Percentiles rank a stretch among this genome's conserved stretches.
phyloP scores from a whole-genome alignment of 805 yeast species.

The Barnettozyma californica region DNA sequence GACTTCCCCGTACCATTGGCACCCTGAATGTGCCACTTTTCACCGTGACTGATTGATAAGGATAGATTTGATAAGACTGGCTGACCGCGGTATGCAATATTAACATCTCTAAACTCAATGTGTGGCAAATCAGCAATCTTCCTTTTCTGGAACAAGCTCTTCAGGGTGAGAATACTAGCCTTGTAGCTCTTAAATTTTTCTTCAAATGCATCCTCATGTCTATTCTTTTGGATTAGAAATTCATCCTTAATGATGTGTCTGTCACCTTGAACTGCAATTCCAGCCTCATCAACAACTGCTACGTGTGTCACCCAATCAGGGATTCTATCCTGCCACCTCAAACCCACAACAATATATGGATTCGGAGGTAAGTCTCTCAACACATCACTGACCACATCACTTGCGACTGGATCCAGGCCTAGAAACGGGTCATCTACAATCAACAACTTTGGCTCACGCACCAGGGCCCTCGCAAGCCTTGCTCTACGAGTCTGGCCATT shows the following conservation, averaged over 20 bases:
- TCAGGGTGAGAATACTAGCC: constrained; percentile 17
- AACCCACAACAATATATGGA: constrained; percentile 65
- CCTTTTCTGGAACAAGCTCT: constrained; percentile 15
- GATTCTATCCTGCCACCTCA: constrained; percentile 66
- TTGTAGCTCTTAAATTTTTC: constrained; percentile 11
- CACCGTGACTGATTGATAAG: constrained; percentile 67
- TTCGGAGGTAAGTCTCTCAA: constrained; percentile 38
- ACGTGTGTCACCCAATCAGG: constrained; percentile 80
- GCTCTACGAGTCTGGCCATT: constrained; percentile 95
- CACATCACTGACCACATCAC: constrained; percentile 51
- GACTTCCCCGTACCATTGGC: constrained; percentile 93
- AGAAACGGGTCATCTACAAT: constrained; percentile 88
- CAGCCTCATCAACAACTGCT: constrained; percentile 53
- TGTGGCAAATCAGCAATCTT: constrained; percentile 16
- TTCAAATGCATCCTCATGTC: constrained; percentile 15
- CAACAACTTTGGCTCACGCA: constrained; percentile 58
- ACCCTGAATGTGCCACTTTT: constrained; percentile 86
- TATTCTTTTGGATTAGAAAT: constrained; percentile 20
- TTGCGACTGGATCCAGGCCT: constrained; percentile 80
- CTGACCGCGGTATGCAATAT: constrained; percentile 59
- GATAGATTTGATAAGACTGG: constrained; percentile 53
- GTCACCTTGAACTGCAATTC: constrained; percentile 47
- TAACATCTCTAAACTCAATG: constrained; percentile 55
- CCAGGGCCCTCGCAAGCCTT: constrained; percentile 69
- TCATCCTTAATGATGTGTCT: constrained; percentile 23